A percentile compares a stretch with the other conserved stretches of the same genome.
phyloP scores from a whole-genome alignment of 805 yeast species.

The Saccharomycopsis capsularis region DNA sequence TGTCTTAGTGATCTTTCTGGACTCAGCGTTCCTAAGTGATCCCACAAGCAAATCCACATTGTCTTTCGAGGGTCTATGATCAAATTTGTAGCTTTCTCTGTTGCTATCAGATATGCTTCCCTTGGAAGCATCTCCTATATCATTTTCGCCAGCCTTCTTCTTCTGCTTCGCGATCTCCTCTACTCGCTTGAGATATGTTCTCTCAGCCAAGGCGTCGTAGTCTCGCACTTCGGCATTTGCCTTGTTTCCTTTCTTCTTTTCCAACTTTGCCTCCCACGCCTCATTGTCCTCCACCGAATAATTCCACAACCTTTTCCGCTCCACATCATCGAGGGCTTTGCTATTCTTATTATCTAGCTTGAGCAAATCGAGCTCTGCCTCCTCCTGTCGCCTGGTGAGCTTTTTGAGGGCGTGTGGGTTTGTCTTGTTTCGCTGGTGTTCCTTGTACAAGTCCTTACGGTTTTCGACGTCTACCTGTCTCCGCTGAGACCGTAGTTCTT shows the following conservation, averaged over 20 bases:
- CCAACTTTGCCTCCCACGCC: conserved; percentile 46
- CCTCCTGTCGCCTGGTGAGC: conserved; percentile 1
- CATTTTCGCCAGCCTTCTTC: conserved; percentile 6
- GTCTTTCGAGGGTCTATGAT: conserved; percentile 33
- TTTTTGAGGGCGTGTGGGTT: background rate
- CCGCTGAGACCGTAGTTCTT: conserved; percentile 5
- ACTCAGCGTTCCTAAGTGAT: conserved; percentile 23
- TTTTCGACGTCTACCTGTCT: conserved; percentile 8
- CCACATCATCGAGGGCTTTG: conserved; percentile 19
- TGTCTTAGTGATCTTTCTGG: conserved; percentile 33
- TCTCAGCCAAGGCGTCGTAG: conserved; percentile 49
- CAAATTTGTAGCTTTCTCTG: conserved; percentile 24
- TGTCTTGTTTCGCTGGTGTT: conserved; percentile 9
- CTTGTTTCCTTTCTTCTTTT: conserved; percentile 26
- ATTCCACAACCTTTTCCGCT: conserved; percentile 42
- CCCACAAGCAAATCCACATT: conserved; percentile 31
- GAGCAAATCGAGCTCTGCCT: conserved; percentile 10
- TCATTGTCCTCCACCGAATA: conserved; percentile 61
- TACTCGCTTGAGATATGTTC: conserved; percentile 50
- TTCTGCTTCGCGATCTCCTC: conserved; percentile 35
- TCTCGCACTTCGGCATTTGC: conserved; percentile 40
- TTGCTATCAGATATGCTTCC: conserved; percentile 22
- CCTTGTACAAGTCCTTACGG: conserved; percentile 13
- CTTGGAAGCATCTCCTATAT: conserved; percentile 22
- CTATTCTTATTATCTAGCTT: conserved; percentile 1